A percentile compares a stretch with the other conserved stretches of the same genome.
These are phyloP conservation scores for Rugosomyces carneus DNA, from an alignment of 1,284 basidiomycete genomes.

Conservation along the genomic window DNA sequence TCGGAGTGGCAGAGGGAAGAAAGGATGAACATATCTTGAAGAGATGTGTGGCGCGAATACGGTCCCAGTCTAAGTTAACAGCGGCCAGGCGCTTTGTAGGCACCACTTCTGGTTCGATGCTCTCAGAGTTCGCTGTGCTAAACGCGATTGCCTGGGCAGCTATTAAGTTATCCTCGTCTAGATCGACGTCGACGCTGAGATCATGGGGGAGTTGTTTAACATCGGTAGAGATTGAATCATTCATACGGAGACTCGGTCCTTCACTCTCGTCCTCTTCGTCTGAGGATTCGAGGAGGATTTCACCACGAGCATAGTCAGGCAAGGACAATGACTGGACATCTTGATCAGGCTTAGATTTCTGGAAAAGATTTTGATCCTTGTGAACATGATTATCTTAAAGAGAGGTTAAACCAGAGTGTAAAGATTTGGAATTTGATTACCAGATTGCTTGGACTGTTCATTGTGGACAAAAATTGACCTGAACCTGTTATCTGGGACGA, in stretches of 20 bases:
- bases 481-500: conserved; percentile 94
- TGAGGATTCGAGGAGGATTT: conserved; percentile 83
- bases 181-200: conserved; percentile 48
- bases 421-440: too few species aligned
- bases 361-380: too few species aligned
- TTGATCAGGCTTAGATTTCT: too few species aligned
- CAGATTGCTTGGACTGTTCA: conserved; percentile 36
- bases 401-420: too few species aligned
- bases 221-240: conserved; percentile 32
- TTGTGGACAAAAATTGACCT: conserved; percentile 65
- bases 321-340: conserved; percentile 32
- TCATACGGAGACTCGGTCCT: conserved; percentile 34
- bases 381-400: too few species aligned
- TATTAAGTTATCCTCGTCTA: conserved; percentile 72
- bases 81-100: conserved; percentile 80
- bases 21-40: conserved; percentile 93
- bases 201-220: conserved; percentile 28
- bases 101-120: conserved; percentile 24
- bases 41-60: conserved; percentile 86
- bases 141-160: conserved; percentile 71
- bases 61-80: conserved; percentile 99
- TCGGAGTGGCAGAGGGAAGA: conserved; percentile 50
- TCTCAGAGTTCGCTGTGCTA: conserved; percentile 37
- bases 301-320: conserved; percentile 89
- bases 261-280: conserved; percentile 58